A percentile compares a stretch with the other conserved stretches of the same genome.
These are phyloP conservation scores for Mollisia scopiformis DNA, from an alignment of 2,329 filamentous ascomycete genomes.

Conservation along the genomic window DNA sequence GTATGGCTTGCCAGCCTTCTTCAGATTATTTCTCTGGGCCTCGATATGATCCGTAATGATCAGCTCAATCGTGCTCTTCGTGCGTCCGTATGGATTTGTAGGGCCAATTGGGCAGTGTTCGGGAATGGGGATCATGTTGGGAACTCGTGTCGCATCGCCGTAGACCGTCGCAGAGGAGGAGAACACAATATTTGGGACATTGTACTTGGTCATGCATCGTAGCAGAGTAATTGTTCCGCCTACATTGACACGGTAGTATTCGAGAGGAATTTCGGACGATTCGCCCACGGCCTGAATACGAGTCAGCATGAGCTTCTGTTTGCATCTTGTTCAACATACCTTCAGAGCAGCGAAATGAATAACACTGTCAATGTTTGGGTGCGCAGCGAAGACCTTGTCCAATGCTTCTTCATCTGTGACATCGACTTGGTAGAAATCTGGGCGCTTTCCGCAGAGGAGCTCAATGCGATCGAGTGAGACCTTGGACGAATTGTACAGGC, in stretches of 20 bases:
- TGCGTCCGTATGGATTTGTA: constrained; percentile 97
- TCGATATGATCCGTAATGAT: constrained; percentile 91
- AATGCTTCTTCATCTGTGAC: constrained; percentile 83
- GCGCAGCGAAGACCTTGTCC: constrained; percentile 83
- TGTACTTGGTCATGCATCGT: constrained; percentile 83
- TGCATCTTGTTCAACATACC: constrained; percentile 51
- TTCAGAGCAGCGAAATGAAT: constrained; percentile 99
- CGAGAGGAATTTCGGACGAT: constrained; percentile 88
- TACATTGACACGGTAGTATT: constrained; percentile 98
- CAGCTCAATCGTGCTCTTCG: constrained; percentile 88
- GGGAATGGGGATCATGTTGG: constrained; percentile 98
- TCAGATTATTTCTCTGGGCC: constrained; percentile 79
- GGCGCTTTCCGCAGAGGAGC: constrained; percentile 86
- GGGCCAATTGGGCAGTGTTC: constrained; percentile 95
- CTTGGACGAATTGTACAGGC: constrained; percentile 92
- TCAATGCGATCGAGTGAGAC: constrained; percentile 95
- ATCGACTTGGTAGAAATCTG: constrained; percentile 83
- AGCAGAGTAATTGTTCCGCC: constrained; percentile 88
- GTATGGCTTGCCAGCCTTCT: constrained; percentile 76
- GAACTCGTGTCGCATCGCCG: constrained; percentile 93
- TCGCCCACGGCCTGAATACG: constrained; percentile 82
- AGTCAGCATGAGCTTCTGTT: constrained; percentile 17
- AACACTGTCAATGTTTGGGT: constrained; percentile 95
- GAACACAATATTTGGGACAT: constrained; percentile 97
- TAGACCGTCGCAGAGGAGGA: constrained; percentile 98